A percentile compares a stretch with the other conserved stretches of the same genome.
phyloP scores from a whole-genome alignment of 2,329 filamentous ascomycete species.

The Clarireedia homoeocarpa region DNA sequence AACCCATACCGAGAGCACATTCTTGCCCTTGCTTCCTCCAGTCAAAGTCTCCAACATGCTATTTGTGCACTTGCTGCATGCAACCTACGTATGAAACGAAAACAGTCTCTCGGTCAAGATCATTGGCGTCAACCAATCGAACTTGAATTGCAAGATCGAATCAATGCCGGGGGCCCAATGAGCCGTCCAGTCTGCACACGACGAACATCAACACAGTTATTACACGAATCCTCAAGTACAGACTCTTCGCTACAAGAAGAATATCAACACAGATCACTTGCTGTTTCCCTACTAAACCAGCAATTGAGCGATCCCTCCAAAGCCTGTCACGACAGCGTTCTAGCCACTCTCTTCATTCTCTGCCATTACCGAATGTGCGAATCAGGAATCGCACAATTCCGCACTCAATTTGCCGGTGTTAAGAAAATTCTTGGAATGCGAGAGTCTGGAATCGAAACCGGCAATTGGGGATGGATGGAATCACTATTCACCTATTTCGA shows the following conservation, averaged over 20 bases:
- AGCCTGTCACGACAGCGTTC: conserved; percentile 75
- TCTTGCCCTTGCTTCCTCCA: conserved; percentile 66
- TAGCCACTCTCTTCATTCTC: conserved; percentile 79
- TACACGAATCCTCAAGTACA: conserved; percentile 37
- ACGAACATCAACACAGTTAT: conserved; percentile 19
- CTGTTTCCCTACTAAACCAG: conserved; percentile 74
- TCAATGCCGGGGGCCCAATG: conserved; percentile 17
- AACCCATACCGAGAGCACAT: conserved; percentile 86
- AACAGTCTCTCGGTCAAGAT: conserved; percentile 51
- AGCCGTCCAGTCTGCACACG: conserved; percentile 16
- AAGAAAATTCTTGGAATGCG: conserved; percentile 81
- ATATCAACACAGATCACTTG: conserved; percentile 71
- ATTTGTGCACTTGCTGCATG: conserved; percentile 85
- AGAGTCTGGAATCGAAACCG: conserved; percentile 48
- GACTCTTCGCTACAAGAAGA: conserved; percentile 64
- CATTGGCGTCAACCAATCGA: conserved; percentile 37
- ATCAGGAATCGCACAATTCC: conserved; percentile 86
- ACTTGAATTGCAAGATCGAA: conserved; percentile 26
- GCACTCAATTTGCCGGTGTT: conserved; percentile 86
- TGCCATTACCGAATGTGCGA: conserved; percentile 93
- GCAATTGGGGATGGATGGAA: conserved; percentile 83
- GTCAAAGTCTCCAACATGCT: conserved; percentile 81
- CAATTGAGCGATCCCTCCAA: conserved; percentile 70
- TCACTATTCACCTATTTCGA: conserved; percentile 93
- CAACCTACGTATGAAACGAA: conserved; percentile 79